These are phyloP conservation scores for Nicotiana noctiflora DNA, from an alignment of 257 asterid genomes.

Conservation along the genomic window DNA sequence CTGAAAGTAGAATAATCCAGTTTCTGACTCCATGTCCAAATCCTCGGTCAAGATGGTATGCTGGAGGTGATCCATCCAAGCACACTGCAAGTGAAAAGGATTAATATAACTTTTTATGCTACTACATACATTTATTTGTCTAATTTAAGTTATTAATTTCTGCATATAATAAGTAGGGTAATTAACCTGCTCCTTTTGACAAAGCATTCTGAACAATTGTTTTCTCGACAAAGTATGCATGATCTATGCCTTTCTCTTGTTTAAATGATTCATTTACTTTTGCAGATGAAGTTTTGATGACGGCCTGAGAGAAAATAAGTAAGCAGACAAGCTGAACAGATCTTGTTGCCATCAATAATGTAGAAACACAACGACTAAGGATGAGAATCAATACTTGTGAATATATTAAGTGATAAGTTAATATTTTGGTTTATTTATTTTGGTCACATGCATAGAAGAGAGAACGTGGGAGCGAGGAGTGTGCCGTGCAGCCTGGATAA, in stretches of 20 bases:
- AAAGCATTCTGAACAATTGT: neutral
- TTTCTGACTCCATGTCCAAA: neutral
- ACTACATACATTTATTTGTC: neutral
- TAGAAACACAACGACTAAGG: neutral
- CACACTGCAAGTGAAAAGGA: neutral
- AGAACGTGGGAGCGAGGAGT: neutral
- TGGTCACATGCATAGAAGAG: neutral
- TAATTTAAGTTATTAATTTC: neutral
- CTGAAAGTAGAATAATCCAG: constrained; percentile 6
- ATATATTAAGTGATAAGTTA: too few relatives aligned
- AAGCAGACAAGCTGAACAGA: neutral
- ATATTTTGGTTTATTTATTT: neutral
- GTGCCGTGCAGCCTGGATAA: too few relatives aligned
- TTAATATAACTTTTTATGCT: neutral
- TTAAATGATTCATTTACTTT: neutral
- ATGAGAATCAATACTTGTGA: too few relatives aligned
- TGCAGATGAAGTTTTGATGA: neutral
- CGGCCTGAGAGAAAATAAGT: neutral
- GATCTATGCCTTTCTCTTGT: neutral
- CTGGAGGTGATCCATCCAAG: constrained; percentile 3
- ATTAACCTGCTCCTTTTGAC: constrained; percentile 3
- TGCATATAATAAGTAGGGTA: neutral
- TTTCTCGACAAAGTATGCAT: neutral
- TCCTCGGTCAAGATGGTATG: neutral
- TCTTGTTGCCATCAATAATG: neutral